Evolutionary conservation across 345 rosid species (phyloP).

Genomic region (Citrus reticulata): DNA sequence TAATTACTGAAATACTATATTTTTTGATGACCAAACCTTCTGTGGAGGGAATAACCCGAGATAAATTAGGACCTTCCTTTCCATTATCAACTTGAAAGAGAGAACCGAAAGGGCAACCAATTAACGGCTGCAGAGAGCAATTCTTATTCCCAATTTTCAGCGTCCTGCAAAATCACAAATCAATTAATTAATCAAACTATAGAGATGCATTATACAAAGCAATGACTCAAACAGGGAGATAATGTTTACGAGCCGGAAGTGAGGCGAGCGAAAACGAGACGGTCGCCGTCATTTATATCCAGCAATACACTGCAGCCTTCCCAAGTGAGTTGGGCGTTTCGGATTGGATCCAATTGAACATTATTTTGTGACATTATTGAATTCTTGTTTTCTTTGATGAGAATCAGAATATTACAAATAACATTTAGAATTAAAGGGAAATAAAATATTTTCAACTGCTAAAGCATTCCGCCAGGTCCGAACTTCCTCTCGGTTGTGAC

Average conservation of each 20-base stretch:
- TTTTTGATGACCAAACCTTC: constrained; percentile 39
- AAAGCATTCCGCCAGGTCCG: neutral
- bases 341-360: constrained; percentile 2
- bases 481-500: neutral
- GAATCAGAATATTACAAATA: neutral
- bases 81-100: constrained; percentile 73
- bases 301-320: constrained; percentile 95
- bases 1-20: no score
- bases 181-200: neutral
- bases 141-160: constrained; percentile 72
- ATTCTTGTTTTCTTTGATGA: neutral
- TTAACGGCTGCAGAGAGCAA: constrained; percentile 62
- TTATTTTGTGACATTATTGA: constrained; percentile 15
- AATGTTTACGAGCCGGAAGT: constrained; percentile 70
- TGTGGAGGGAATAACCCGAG: constrained; percentile 39
- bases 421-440: neutral
- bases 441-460: neutral
- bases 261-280: constrained; percentile 87
- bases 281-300: constrained; percentile 95
- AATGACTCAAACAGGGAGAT: neutral
- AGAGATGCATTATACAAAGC: neutral
- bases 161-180: constrained; percentile 29
- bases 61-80: constrained; percentile 50
- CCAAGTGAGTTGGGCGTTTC: constrained; percentile 61
- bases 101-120: constrained; percentile 86